Percentiles rank a stretch among this genome's conserved stretches.
Evolutionary conservation across 257 asterid species (phyloP).

Genomic region (Solanum megistacrolobum): DNA sequence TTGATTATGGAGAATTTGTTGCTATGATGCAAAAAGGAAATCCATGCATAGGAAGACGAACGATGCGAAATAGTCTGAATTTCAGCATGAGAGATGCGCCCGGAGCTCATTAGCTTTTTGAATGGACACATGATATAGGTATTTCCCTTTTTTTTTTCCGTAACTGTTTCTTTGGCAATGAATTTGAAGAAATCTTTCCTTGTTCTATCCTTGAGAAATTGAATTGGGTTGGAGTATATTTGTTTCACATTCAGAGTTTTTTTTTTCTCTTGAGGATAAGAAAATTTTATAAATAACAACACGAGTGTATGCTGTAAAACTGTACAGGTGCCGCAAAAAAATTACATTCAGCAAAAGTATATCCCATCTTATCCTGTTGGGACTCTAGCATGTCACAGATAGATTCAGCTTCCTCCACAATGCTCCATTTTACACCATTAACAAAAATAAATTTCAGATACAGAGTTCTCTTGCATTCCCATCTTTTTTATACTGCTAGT

Average conservation of each 20-base stretch:
- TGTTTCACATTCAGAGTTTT: not conserved
- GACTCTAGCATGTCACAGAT: not conserved
- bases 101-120: constrained; percentile 17
- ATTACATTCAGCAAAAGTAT: not conserved
- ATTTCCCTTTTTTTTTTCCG: not conserved
- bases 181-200: not conserved
- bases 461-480: not conserved
- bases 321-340: not conserved
- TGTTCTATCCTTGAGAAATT: not conserved
- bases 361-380: not conserved
- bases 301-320: not conserved
- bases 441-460: not conserved
- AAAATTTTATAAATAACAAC: not conserved
- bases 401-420: not conserved
- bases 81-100: constrained; percentile 41
- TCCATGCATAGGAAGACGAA: constrained; percentile 39
- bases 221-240: not conserved
- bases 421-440: not conserved
- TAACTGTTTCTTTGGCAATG: not conserved
- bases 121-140: not conserved
- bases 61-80: constrained; percentile 40
- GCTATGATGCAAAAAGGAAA: constrained; percentile 50
- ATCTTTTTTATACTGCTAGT: not conserved
- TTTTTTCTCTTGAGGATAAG: not conserved
- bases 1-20: constrained; percentile 45